Conservation (phyloP, 2,329 filamentous ascomycete species). For the Elsinoe perseae region DNA sequence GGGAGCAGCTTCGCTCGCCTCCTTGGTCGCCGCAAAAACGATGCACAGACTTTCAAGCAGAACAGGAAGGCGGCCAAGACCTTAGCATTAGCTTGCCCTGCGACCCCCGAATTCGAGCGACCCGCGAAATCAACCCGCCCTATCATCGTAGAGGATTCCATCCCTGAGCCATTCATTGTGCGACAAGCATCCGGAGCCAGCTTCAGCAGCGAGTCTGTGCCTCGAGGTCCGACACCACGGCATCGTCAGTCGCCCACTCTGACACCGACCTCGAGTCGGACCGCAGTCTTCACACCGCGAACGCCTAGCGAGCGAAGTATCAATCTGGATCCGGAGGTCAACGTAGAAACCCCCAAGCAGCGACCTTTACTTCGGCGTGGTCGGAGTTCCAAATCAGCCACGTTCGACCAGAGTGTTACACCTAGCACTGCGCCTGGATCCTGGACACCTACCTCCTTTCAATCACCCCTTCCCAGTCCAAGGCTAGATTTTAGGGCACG, state of each 20-base stretch:
- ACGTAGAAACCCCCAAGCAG: background rate
- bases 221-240: background rate
- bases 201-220: background rate
- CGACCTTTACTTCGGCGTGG: background rate
- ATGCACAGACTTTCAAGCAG: slow-evolving; percentile 12
- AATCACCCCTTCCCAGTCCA: slow-evolving; percentile 2
- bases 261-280: background rate
- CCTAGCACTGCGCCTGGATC: background rate
- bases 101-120: background rate
- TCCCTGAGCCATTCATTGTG: background rate
- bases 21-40: slow-evolving; percentile 4
- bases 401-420: background rate
- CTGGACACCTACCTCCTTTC: background rate
- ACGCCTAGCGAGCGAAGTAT: background rate
- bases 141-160: slow-evolving; percentile 7
- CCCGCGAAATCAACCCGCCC: background rate
- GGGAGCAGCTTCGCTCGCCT: slow-evolving; percentile 13
- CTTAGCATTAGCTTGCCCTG: background rate
- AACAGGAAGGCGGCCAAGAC: slow-evolving; percentile 6
- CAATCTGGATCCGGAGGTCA: background rate
- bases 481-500: background rate
- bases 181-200: background rate
- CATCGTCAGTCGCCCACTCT: background rate
- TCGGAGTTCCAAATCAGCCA: background rate
- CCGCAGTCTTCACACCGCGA: background rate